These are phyloP conservation scores for Exophiala bonariae DNA, from an alignment of 2,329 filamentous ascomycete species.

Conservation along the genomic window DNA sequence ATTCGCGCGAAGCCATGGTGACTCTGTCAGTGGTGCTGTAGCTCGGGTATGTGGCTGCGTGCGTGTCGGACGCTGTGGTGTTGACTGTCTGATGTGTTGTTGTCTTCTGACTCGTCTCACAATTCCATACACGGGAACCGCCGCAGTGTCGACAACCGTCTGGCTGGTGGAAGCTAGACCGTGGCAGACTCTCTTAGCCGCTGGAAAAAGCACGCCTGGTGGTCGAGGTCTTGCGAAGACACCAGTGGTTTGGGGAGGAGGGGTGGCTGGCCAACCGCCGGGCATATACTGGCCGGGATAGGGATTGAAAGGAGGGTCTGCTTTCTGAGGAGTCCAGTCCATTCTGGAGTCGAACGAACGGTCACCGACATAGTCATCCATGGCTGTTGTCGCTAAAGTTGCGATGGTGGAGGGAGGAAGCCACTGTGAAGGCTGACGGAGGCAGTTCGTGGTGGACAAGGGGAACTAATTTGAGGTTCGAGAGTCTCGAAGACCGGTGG, in stretches of 20 bases:
- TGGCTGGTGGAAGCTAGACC: constrained; percentile 8
- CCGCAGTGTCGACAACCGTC: constrained; percentile 6
- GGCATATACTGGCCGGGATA: constrained; percentile 18
- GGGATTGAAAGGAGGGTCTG: constrained; percentile 14
- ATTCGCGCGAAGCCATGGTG: constrained; percentile 15
- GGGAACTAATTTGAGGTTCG: too few relatives aligned
- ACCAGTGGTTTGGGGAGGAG: constrained; percentile 10
- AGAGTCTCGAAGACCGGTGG: too few relatives aligned
- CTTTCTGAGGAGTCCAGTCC: constrained; percentile 24
- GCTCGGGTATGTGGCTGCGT: not conserved
- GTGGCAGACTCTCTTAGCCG: constrained; percentile 18
- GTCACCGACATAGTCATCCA: constrained; percentile 25
- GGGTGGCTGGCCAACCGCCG: constrained; percentile 20
- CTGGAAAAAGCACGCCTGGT: constrained; percentile 4
- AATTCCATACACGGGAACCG: constrained; percentile 16
- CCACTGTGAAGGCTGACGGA: not conserved
- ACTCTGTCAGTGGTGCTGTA: constrained; percentile 2
- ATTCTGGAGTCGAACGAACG: constrained; percentile 24
- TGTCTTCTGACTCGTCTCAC: constrained; percentile 11
- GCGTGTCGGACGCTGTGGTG: constrained; percentile 2
- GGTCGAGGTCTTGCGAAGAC: constrained; percentile 14
- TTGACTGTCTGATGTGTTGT: constrained; percentile 8
- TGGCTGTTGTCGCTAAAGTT: constrained; percentile 10
- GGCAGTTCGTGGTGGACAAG: too few relatives aligned
- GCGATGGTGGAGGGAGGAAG: not conserved